Evolutionary conservation across 768 basidiomycete species (phyloP).

Genomic region (Mycena epipterygia): DNA sequence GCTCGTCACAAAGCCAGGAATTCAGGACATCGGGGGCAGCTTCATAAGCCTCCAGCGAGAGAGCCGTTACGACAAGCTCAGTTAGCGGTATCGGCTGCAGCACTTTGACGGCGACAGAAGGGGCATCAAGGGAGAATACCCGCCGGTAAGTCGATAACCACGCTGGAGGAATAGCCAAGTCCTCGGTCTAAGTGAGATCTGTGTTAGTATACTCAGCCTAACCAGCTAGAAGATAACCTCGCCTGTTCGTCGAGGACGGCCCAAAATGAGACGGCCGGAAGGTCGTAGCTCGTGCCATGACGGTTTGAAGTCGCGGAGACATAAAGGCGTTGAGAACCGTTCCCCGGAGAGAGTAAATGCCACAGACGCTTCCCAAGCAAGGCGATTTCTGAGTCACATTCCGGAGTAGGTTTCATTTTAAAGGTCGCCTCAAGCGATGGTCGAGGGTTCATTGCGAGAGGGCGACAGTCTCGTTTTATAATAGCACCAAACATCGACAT

Average conservation of each 20-base stretch:
- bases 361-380: conserved; percentile 15
- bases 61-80: conserved; percentile 66
- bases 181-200: conserved; percentile 42
- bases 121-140: conserved; percentile 46
- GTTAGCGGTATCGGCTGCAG: conserved; percentile 56
- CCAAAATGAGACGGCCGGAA: conserved; percentile 38
- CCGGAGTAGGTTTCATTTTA: conserved; percentile 15
- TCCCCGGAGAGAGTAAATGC: conserved; percentile 5
- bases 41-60: conserved; percentile 63
- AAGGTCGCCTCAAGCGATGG: conserved; percentile 4
- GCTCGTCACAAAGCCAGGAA: conserved; percentile 55
- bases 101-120: conserved; percentile 39
- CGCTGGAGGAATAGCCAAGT: conserved; percentile 55
- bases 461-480: conserved; percentile 17
- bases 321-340: conserved; percentile 18
- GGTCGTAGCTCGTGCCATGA: not conserved
- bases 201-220: conserved; percentile 3
- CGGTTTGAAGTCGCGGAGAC: conserved; percentile 25
- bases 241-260: conserved; percentile 56
- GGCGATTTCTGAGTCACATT: conserved; percentile 22
- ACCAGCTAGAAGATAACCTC: conserved; percentile 22
- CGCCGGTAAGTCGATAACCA: conserved; percentile 55
- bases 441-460: conserved; percentile 11
- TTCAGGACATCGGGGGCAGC: conserved; percentile 56
- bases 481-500: conserved; percentile 1